Percentiles rank a stretch among this genome's conserved stretches.
phyloP scores from a whole-genome alignment of 495 filamentous ascomycete genomes.

The Talaromyces thailandensis region DNA sequence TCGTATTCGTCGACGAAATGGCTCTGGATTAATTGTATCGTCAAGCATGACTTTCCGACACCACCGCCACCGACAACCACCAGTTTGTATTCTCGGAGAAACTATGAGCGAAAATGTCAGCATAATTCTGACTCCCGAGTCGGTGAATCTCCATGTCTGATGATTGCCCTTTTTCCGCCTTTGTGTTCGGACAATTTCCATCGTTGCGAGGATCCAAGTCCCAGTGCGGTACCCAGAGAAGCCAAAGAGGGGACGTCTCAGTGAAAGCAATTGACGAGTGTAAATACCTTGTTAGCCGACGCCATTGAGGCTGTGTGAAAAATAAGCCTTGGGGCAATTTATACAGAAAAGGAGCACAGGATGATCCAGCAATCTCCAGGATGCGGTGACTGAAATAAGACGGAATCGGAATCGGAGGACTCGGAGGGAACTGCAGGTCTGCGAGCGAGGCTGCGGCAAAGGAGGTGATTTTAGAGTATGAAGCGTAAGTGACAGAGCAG shows the following conservation, averaged over 20 bases:
- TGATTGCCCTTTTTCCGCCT: not conserved
- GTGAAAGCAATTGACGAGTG: not conserved
- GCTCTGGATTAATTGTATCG: slow-evolving; percentile 96
- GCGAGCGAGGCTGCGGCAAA: not conserved
- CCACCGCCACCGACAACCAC: slow-evolving; percentile 97
- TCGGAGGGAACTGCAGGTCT: not conserved
- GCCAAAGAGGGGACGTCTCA: not conserved
- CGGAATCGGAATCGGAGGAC: not conserved
- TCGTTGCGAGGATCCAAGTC: not conserved
- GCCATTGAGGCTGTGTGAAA: slow-evolving; percentile 5
- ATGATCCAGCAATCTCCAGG: slow-evolving; percentile 4
- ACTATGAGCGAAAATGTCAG: slow-evolving; percentile 41
- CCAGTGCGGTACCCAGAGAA: not conserved
- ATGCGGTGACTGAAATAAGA: not conserved
- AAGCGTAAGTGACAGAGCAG: not conserved
- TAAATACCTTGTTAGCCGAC: slow-evolving; percentile 1
- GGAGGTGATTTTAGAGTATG: not conserved
- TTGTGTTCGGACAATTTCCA: not conserved
- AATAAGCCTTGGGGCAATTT: not conserved
- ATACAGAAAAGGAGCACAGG: not conserved
- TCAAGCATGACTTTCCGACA: slow-evolving; percentile 98
- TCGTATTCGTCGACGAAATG: slow-evolving; percentile 99
- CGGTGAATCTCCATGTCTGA: not conserved
- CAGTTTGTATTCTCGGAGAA: slow-evolving; percentile 96
- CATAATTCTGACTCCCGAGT: not conserved